Conservation (phyloP, 768 basidiomycete genomes). For the Boletus vinaceobasis region DNA sequence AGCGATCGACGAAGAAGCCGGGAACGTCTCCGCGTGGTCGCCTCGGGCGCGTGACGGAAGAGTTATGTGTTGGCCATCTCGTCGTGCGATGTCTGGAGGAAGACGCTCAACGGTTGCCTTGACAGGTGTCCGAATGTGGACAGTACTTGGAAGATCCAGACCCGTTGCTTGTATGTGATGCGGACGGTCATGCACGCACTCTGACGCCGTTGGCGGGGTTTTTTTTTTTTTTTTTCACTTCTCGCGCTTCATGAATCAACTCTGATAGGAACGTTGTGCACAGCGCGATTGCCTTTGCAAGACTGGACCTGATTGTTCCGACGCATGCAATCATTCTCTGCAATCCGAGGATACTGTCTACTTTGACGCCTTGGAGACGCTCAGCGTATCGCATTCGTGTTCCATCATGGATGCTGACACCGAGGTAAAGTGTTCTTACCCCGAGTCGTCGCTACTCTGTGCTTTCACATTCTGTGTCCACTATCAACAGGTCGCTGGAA, state of each 20-base stretch:
- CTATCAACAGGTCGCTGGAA: slow-evolving; percentile 8
- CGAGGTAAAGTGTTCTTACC: slow-evolving; percentile 6
- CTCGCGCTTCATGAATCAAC: not conserved
- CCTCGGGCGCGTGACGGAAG: slow-evolving; percentile 18
- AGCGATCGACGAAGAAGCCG: not conserved
- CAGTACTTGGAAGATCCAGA: not conserved
- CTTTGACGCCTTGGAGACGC: slow-evolving; percentile 22
- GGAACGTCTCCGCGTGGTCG: slow-evolving; percentile 13
- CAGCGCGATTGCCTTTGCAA: slow-evolving; percentile 4
- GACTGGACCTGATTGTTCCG: not conserved
- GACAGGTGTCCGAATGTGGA: slow-evolving; percentile 9
- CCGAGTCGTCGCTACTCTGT: not conserved
- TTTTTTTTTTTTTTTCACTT: not conserved
- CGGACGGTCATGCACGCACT: not conserved
- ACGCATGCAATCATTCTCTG: not conserved
- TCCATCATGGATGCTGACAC: slow-evolving; percentile 2
- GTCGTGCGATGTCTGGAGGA: not conserved
- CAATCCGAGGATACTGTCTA: slow-evolving; percentile 21
- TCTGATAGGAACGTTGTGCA: slow-evolving; percentile 8
- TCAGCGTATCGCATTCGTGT: slow-evolving; percentile 4
- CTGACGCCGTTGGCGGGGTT: not conserved
- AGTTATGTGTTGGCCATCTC: slow-evolving; percentile 9
- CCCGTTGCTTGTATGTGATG: not conserved
- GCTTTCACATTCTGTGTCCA: not conserved
- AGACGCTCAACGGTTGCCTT: not conserved